Evolutionary conservation across 805 yeast genomes (phyloP), one percentile per base, ranked within the genome.

Genomic region (Grigorovia humatica): DNA sequence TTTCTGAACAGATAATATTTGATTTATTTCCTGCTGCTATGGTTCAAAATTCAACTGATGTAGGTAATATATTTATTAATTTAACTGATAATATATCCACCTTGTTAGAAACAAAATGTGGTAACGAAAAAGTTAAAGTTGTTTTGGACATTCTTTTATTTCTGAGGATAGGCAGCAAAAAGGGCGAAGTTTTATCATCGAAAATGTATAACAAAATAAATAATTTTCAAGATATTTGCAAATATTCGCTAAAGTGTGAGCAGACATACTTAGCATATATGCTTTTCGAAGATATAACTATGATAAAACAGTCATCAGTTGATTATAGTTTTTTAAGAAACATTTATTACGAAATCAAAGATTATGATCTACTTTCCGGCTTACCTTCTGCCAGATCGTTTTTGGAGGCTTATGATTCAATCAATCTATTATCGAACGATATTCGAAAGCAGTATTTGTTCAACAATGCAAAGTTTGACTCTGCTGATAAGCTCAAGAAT

Each of bases 311-410:
- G 46, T 41, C 19, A 17, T 52, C 32, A 1, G 19, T 51, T 6
- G 63, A 59, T 15, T 48, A 57, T 2, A 17, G 29, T 1, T 44
- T 51, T 4, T 48, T 72, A 12, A 38, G 66, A 3, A 45, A 52
- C 0, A 70, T 84, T 1, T 86, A 82, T 62, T 69, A 71, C 5
- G 61, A 73, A 0, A 69, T 88, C 2, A 80, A 77, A 48, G 88
- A 84, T 52, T 68, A 72, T 2, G 96, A 88, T 62, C 65, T 86
- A 43, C 62, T 78, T 5, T 74, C 74, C 56, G 95, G 95, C 0
- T 65, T 86, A 9, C 88, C 90, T 0, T 74, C 77, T 13, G 70
- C 74, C 19, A 76, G 84, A 1, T 69, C 81, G 0, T 59, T 88
- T 6, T 71, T 71, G 0, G 74, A 74, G 53, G 83, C 86, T 0